phyloP scores from a whole-genome alignment of 2,329 filamentous ascomycete genomes.

The Alternaria sp. region DNA sequence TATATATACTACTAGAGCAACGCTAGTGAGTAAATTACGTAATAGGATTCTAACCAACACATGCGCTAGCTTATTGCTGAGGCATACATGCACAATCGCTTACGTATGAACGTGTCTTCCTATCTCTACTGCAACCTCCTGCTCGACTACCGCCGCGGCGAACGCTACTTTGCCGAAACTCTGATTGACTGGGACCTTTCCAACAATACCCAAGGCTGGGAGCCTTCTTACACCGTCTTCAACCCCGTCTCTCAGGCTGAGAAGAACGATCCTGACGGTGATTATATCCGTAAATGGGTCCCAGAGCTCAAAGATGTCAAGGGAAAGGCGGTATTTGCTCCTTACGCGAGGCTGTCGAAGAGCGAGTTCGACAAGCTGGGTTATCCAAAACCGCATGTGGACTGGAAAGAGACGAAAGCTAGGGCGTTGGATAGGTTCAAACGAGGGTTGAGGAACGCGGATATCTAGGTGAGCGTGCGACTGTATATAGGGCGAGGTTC shows the following conservation, averaged over 20 bases:
- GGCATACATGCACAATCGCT: conserved; percentile 60
- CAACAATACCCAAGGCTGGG: conserved; percentile 61
- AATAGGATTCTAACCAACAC: no score
- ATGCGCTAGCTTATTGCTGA: conserved; percentile 41
- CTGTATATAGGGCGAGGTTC: not conserved
- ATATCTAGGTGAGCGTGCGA: not conserved
- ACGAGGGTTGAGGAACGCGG: conserved; percentile 51
- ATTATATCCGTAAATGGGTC: conserved; percentile 50
- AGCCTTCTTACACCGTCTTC: conserved; percentile 59
- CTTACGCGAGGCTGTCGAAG: conserved; percentile 52
- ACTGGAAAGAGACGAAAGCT: conserved; percentile 53
- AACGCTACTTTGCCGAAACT: conserved; percentile 60
- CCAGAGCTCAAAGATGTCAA: conserved; percentile 49
- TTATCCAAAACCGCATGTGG: conserved; percentile 55
- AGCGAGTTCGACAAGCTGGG: conserved; percentile 58
- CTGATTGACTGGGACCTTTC: conserved; percentile 57
- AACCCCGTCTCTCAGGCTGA: conserved; percentile 51
- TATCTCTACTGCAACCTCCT: conserved; percentile 59
- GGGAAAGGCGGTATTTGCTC: conserved; percentile 59
- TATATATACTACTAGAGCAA: no score
- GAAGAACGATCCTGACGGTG: conserved; percentile 47
- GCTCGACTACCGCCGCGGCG: conserved; percentile 58
- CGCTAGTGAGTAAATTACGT: no score
- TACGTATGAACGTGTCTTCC: conserved; percentile 58
- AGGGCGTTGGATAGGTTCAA: conserved; percentile 54